Percentiles rank a stretch among this genome's conserved stretches.
Evolutionary conservation across 2,329 filamentous ascomycete species (phyloP).

Genomic region (Aureobasidium pullulans): DNA sequence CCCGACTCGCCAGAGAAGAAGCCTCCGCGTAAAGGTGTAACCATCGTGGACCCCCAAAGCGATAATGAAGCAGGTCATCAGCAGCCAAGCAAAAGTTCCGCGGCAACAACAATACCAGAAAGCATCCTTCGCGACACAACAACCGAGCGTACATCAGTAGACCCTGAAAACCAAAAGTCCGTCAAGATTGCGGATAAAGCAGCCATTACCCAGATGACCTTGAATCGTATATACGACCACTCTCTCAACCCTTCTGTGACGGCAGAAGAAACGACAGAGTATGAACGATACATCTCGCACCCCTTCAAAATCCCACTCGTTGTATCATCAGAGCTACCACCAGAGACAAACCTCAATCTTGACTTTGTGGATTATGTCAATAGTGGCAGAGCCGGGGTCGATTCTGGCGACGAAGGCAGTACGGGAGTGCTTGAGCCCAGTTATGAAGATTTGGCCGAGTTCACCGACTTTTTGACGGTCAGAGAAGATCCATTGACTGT

Average conservation of each 20-base stretch:
- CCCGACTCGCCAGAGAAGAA: slow-evolving; percentile 49
- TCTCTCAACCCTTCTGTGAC: slow-evolving; percentile 80
- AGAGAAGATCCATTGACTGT: slow-evolving; percentile 82
- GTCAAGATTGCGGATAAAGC: slow-evolving; percentile 56
- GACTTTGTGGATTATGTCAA: slow-evolving; percentile 79
- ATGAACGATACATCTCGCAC: slow-evolving; percentile 80
- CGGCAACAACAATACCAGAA: slow-evolving; percentile 1
- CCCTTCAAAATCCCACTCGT: slow-evolving; percentile 83
- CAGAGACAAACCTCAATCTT: slow-evolving; percentile 41
- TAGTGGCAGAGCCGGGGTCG: slow-evolving; percentile 44
- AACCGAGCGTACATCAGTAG: not conserved
- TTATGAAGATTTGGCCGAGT: slow-evolving; percentile 43
- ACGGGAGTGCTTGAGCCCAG: slow-evolving; percentile 39
- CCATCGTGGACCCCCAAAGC: slow-evolving; percentile 55
- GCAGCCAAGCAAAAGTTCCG: not conserved
- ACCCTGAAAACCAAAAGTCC: not conserved
- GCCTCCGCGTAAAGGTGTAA: slow-evolving; percentile 58
- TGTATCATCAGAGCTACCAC: slow-evolving; percentile 57
- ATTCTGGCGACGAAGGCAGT: slow-evolving; percentile 30
- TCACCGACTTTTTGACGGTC: slow-evolving; percentile 58
- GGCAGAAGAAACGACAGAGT: slow-evolving; percentile 71
- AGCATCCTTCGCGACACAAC: slow-evolving; percentile 13
- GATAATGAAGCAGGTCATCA: slow-evolving; percentile 21
- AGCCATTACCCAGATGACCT: slow-evolving; percentile 78
- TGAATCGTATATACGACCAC: slow-evolving; percentile 76